These are phyloP conservation scores for Streptanthus diversifolius DNA, from an alignment of 345 rosid genomes.

Conservation along the genomic window DNA sequence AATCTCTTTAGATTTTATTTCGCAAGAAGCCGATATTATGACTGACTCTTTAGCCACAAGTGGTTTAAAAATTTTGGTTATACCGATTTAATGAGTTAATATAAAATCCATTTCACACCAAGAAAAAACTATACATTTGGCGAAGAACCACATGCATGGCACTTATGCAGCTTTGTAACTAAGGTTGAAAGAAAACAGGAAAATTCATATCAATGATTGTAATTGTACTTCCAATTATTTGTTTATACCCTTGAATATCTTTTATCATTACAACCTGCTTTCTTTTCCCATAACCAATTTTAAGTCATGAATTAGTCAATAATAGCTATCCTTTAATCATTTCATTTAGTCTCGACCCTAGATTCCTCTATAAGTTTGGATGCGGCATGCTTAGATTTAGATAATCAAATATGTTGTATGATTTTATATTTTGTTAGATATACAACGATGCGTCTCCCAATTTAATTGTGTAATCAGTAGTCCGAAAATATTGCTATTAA, in stretches of 20 bases:
- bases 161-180: slow-evolving; percentile 3
- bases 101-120: no score
- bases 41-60: no score
- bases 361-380: slow-evolving; percentile 20
- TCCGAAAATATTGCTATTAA: neutral
- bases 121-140: neutral
- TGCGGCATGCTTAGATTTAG: neutral
- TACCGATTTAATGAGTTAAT: no score
- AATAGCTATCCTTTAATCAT: slow-evolving; percentile 28
- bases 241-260: slow-evolving; percentile 1
- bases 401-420: neutral
- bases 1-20: no score
- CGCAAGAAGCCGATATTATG: no score
- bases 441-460: neutral
- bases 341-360: slow-evolving; percentile 12
- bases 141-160: slow-evolving; percentile 14
- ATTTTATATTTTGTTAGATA: neutral
- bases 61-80: no score
- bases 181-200: neutral
- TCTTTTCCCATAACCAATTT: neutral
- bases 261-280: slow-evolving; percentile 26
- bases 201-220: slow-evolving; percentile 10
- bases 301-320: slow-evolving; percentile 15
- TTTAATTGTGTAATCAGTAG: neutral
- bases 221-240: slow-evolving; percentile 29